Percentiles rank a stretch among this genome's conserved stretches.
phyloP scores from a whole-genome alignment of 139 green algal genomes.

The Chlamydomonas incerta region DNA sequence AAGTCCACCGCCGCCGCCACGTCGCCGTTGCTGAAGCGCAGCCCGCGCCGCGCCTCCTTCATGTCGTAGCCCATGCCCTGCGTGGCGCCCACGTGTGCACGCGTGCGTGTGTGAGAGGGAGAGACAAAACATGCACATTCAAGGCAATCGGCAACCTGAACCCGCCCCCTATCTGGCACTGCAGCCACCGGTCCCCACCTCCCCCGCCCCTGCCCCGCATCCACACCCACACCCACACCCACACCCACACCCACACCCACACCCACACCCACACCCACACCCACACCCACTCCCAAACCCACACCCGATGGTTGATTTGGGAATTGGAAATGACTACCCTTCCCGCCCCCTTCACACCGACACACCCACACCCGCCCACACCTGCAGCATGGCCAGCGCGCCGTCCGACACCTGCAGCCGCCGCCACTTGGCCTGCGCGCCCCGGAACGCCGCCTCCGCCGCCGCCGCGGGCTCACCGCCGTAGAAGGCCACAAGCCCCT shows the following conservation, averaged over 20 bases:
- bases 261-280: neutral
- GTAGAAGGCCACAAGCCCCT: slow-evolving; percentile 71
- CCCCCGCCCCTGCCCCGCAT: too few species aligned
- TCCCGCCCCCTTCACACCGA: neutral
- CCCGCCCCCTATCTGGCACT: too few species aligned
- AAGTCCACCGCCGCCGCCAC: slow-evolving; percentile 59
- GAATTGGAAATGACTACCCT: too few species aligned
- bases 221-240: too few species aligned
- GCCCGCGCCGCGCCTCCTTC: slow-evolving; percentile 52
- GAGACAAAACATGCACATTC: too few species aligned
- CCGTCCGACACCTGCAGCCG: slow-evolving; percentile 64
- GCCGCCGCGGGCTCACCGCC: neutral
- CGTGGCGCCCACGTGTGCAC: neutral
- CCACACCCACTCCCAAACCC: too few species aligned
- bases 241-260: neutral
- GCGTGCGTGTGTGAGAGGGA: too few species aligned
- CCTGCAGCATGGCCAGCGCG: slow-evolving; percentile 56
- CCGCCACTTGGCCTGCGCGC: slow-evolving; percentile 51
- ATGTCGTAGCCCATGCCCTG: slow-evolving; percentile 73
- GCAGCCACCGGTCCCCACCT: too few species aligned
- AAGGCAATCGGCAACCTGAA: too few species aligned
- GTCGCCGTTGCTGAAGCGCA: slow-evolving; percentile 68
- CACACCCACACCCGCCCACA: neutral
- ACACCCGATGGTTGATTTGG: too few species aligned
- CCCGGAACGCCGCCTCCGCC: slow-evolving; percentile 26